Evolutionary conservation across 306 rosid genomes (phyloP).

Genomic region (Dryas octopetala): DNA sequence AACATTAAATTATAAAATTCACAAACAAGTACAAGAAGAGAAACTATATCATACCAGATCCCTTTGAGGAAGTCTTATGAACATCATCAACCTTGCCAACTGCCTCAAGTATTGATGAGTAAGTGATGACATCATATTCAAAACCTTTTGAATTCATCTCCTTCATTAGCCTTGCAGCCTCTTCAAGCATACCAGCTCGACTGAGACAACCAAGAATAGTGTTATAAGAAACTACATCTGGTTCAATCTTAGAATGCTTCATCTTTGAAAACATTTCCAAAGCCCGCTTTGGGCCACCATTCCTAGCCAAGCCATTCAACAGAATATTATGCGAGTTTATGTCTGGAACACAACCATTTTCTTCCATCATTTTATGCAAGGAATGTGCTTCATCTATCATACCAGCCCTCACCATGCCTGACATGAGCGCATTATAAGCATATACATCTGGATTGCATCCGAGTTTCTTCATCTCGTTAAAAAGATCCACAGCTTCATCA

Average conservation of each 20-base stretch:
- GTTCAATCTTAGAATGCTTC: constrained; percentile 57
- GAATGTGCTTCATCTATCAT: constrained; percentile 74
- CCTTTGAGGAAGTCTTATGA: constrained; percentile 4
- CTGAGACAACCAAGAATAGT: constrained; percentile 81
- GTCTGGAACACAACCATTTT: constrained; percentile 71
- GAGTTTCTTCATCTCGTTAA: constrained; percentile 75
- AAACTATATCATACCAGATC: constrained; percentile 19
- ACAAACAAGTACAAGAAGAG: constrained; percentile 2
- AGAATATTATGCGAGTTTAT: constrained; percentile 81
- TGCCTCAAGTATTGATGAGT: constrained; percentile 94
- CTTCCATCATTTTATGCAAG: constrained; percentile 73
- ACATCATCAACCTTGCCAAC: constrained; percentile 87
- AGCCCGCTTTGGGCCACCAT: constrained; percentile 74
- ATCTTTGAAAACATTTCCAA: constrained; percentile 70
- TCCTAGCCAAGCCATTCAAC: constrained; percentile 72
- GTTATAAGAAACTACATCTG: constrained; percentile 85
- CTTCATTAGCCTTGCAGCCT: constrained; percentile 85
- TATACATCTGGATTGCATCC: constrained; percentile 83
- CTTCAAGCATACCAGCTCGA: constrained; percentile 91
- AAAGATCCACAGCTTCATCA: constrained; percentile 67
- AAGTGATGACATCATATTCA: constrained; percentile 70
- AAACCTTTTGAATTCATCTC: constrained; percentile 80
- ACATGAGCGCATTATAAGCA: constrained; percentile 93
- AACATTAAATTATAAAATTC: neutral
- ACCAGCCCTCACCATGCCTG: constrained; percentile 81